Evolutionary conservation across 2,329 filamentous ascomycete species (phyloP), one percentile per base, ranked within the genome.

Genomic region (Stachybotrys chartarum): DNA sequence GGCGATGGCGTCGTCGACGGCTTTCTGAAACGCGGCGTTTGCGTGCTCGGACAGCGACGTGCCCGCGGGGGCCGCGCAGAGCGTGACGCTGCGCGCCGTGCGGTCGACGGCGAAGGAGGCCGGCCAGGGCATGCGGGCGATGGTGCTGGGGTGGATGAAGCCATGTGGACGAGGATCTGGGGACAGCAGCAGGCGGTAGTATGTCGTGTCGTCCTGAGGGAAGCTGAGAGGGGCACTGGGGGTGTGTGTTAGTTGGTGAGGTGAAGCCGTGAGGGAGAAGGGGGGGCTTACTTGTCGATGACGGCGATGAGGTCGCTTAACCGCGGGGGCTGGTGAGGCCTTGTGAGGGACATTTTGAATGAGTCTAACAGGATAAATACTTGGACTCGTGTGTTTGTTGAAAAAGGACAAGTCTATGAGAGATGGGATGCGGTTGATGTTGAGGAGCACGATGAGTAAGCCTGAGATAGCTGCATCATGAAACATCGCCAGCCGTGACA

Each of bases 61-160:
- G 12, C 58, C 58, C 3, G 57, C 17, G 1, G 67, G 60, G 1
- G 69, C 58, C 44, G 63, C 56, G 7, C 57, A 45, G 6, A 78
- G 62, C 11, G 63, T 67, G 5, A 77, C 69, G 8, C 59, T 63
- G 35, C 60, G 35, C n/a, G 58, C 49, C 0, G 59, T 50, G 53
- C 73, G 68, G 59, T 68, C 53, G 56, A 78, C 57, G 51, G 52
- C 48, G 60, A 79, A 77, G 18, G 66, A 58, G 0, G 65, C 2
- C 0, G 76, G 76, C 75, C 75, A 78, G 4, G 77, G 77, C 68
- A 82, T 77, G 46, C 70, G 68, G 32, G 68, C 56, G 14, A 80
- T 74, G 16, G 72, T 78, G 51, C 66, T 65, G 3, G 74, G 72
- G 51, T 76, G 72, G 50, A 82, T 69, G 66, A 79, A 78, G 60